Base-by-base conservation (phyloP, 1,139 yeast species). In the Blastobotrys niveus region DNA sequence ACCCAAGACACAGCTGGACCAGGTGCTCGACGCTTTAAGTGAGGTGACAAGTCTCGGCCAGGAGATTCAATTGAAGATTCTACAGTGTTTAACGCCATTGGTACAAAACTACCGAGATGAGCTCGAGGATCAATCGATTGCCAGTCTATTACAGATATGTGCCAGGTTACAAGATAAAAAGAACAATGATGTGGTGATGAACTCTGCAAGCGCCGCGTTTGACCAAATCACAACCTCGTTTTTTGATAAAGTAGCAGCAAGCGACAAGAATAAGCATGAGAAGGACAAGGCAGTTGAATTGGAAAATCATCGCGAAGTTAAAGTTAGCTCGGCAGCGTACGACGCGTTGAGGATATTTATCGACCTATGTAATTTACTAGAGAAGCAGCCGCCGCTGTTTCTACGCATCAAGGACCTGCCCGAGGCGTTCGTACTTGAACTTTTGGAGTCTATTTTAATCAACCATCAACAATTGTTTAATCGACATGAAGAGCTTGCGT, bases 181-280 rank as follows among this genome's bases (percentile, higher is more conserved):
- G 50, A 83, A 82, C 54, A 74, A 81, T 3, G 78, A 84, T 0
- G 84, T 85, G 51, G 95, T 91, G 3, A 73, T 79, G n/a, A 89
- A 88, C 55, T 85, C 97, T 0, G 96, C 96, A 0, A 79, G 87
- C 39, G 98, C 97, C 2, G 87, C 97, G 1, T 73, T 88, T 39
- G 94, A 88, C 53, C 97, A 91, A 60, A 66, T 91, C 38, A 75
- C 88, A 42, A 77, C 82, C 33, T 77, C 82, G 31, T 74, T 87
- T 0, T 89, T 81, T 61, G 96, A 88, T 48, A 75, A 80, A 46
- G 74, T 78, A 3, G 62, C 60, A 14, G 67, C 64, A 2, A 73
- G 69, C 42, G 74, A 71, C 40, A 60, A 58, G 30, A n/a, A n/a
- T n/a, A 43, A 43, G 10, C 21, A 20, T 18, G 29, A 32, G 15